A percentile compares a stretch with the other conserved stretches of the same genome.
These are phyloP conservation scores for Mycena sanguinolenta DNA, from an alignment of 768 basidiomycete species.

Conservation along the genomic window DNA sequence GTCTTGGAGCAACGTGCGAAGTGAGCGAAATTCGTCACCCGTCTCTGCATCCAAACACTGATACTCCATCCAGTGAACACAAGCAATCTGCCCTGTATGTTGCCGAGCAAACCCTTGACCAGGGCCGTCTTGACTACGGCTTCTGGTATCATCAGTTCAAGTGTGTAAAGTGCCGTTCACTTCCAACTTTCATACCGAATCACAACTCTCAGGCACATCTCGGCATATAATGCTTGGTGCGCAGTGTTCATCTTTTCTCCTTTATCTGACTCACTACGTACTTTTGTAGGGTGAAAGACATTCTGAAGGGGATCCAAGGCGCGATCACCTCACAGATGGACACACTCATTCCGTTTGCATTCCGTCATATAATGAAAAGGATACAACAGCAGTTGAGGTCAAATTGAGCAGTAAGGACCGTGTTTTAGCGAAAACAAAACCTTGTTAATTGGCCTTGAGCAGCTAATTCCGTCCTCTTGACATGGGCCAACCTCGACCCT, in stretches of 20 bases:
- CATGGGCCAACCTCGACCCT: slow-evolving; percentile 15
- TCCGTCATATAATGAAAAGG: slow-evolving; percentile 2
- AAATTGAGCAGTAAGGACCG: slow-evolving; percentile 17
- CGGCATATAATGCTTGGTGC: slow-evolving; percentile 11
- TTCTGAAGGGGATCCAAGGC: not conserved
- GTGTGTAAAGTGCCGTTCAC: slow-evolving; percentile 1
- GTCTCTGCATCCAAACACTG: not conserved
- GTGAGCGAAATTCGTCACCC: not conserved
- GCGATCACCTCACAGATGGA: slow-evolving; percentile 13
- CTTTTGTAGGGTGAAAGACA: slow-evolving; percentile 7
- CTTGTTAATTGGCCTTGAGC: not conserved
- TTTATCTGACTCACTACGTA: not conserved
- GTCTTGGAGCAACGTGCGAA: slow-evolving; percentile 20
- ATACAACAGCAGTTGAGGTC: not conserved
- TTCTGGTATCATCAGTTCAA: not conserved
- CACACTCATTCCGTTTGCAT: slow-evolving; percentile 14
- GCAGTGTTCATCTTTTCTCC: not conserved
- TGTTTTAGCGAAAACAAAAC: not conserved
- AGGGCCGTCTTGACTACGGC: not conserved
- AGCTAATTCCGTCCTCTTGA: slow-evolving; percentile 14
- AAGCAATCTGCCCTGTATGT: not conserved
- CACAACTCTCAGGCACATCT: not conserved
- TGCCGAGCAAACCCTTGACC: not conserved
- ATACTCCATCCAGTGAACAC: not conserved
- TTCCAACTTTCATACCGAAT: not conserved